Conservation (phyloP, 371 early-diverging fungal species). For the Paraphysoderma sedebokerense region DNA sequence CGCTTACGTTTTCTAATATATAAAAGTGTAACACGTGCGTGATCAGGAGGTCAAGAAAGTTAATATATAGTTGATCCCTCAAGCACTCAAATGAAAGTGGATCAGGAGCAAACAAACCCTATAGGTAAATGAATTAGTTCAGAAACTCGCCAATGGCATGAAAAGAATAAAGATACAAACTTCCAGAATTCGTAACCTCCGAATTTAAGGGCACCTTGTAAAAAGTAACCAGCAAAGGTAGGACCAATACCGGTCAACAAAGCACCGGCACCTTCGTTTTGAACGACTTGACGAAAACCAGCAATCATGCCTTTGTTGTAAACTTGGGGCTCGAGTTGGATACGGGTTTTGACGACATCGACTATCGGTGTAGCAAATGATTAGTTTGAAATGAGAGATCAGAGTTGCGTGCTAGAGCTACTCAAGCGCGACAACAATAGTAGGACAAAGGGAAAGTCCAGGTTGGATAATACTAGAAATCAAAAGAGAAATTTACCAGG, state of each 20-base stretch:
- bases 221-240: constrained; percentile 67
- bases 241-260: constrained; percentile 62
- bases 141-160: too few species aligned
- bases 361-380: background rate
- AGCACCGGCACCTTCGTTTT: constrained; percentile 51
- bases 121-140: too few species aligned
- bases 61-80: too few species aligned
- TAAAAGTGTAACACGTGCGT: too few species aligned
- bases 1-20: too few species aligned
- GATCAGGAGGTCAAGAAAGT: too few species aligned
- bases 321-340: constrained; percentile 41
- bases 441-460: too few species aligned
- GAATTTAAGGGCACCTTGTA: constrained; percentile 77
- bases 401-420: too few species aligned
- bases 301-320: constrained; percentile 45
- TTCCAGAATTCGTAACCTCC: constrained; percentile 79
- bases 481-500: background rate
- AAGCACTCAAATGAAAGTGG: too few species aligned
- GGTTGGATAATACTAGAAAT: background rate
- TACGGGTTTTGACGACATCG: constrained; percentile 30
- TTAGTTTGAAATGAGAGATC: background rate
- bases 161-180: too few species aligned
- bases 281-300: constrained; percentile 43
- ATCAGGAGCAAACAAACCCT: too few species aligned
- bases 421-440: too few species aligned